phyloP scores from a whole-genome alignment of 1,284 basidiomycete genomes.

The Taiwanofungus camphoratus region DNA sequence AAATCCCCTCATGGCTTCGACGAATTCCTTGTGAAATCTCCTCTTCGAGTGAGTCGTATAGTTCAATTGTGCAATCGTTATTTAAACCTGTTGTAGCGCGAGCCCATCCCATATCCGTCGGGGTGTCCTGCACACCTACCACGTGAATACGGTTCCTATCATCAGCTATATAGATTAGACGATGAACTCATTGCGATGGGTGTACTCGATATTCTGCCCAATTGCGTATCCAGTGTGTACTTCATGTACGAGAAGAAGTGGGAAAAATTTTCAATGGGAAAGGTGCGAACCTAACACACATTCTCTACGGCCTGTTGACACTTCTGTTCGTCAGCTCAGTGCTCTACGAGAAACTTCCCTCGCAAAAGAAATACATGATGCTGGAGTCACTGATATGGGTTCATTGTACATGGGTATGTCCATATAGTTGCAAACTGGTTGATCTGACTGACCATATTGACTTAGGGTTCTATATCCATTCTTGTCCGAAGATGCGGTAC shows the following conservation, averaged over 20 bases:
- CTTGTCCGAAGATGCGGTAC: conserved; percentile 94
- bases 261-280: conserved; percentile 78
- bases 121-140: conserved; percentile 55
- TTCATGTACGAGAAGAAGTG: conserved; percentile 87
- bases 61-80: conserved; percentile 1
- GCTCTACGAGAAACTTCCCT: conserved; percentile 77
- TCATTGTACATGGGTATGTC: conserved; percentile 81
- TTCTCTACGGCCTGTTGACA: background rate
- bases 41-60: conserved; percentile 52
- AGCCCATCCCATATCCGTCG: conserved; percentile 51
- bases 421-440: background rate
- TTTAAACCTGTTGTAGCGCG: conserved; percentile 26
- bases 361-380: conserved; percentile 64
- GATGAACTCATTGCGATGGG: conserved; percentile 81
- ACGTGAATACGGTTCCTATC: conserved; percentile 75
- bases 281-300: conserved; percentile 39
- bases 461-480: conserved; percentile 86
- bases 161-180: conserved; percentile 82
- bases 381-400: conserved; percentile 57
- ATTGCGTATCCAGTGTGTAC: conserved; percentile 92
- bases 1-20: conserved; percentile 53
- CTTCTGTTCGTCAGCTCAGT: conserved; percentile 53
- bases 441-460: conserved; percentile 1
- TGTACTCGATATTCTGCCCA: conserved; percentile 88
- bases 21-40: conserved; percentile 77